These are phyloP conservation scores for Deinandra increscens DNA, from an alignment of 129 eudicot species.

Conservation along the genomic window DNA sequence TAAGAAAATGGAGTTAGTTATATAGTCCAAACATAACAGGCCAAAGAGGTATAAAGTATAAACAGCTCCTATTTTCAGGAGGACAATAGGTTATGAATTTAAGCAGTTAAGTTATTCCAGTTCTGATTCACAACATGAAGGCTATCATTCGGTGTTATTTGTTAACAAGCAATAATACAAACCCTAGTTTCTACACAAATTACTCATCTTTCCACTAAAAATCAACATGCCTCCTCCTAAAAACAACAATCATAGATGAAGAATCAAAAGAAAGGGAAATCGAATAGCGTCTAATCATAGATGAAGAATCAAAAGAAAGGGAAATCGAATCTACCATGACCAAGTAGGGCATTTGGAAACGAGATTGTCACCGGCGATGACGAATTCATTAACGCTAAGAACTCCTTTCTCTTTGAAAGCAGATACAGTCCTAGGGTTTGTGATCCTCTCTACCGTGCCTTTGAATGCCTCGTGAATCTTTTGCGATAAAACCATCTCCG, in stretches of 20 bases:
- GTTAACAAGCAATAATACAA: too few relatives aligned
- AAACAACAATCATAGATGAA: neutral
- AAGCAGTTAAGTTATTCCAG: neutral
- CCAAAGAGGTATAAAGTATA: too few relatives aligned
- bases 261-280: neutral
- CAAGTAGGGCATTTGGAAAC: slow-evolving; percentile 97
- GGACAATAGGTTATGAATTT: too few relatives aligned
- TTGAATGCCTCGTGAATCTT: slow-evolving; percentile 88
- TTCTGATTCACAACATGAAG: slow-evolving; percentile 12
- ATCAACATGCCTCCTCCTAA: too few relatives aligned
- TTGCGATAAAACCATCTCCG: slow-evolving; percentile 65
- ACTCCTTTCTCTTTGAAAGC: slow-evolving; percentile 97
- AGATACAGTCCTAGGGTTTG: slow-evolving; percentile 86
- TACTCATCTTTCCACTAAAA: neutral
- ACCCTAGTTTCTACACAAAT: slow-evolving; percentile 1
- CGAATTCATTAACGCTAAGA: slow-evolving; percentile 71
- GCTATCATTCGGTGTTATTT: too few relatives aligned
- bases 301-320: neutral
- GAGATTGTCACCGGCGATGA: slow-evolving; percentile 93
- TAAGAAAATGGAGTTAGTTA: too few relatives aligned
- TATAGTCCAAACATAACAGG: too few relatives aligned
- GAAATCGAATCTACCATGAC: slow-evolving; percentile 65
- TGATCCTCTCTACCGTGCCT: slow-evolving; percentile 87
- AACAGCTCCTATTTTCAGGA: too few relatives aligned
- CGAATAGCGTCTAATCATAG: slow-evolving; percentile 1